phyloP scores from a whole-genome alignment of 768 basidiomycete species.

The Kockovaella imperatae region DNA sequence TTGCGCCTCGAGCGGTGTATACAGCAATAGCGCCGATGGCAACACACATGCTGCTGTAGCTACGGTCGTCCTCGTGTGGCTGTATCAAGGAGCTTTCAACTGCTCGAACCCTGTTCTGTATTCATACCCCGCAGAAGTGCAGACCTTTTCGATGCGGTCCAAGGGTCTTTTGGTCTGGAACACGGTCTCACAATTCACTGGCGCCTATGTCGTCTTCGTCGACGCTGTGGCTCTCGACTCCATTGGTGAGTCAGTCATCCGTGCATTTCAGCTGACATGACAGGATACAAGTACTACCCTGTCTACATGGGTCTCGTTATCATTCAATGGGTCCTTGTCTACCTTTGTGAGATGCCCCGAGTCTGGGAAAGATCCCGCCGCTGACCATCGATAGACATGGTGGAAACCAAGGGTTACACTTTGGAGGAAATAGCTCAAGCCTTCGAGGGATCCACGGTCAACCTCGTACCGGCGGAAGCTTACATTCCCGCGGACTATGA shows the following conservation, averaged over 20 bases:
- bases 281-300: constrained; percentile 43
- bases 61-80: constrained; percentile 6
- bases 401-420: constrained; percentile 38
- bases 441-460: constrained; percentile 29
- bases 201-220: constrained; percentile 63
- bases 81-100: constrained; percentile 16
- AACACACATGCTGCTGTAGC: constrained; percentile 33
- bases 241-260: constrained; percentile 22
- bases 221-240: constrained; percentile 50
- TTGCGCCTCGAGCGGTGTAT: constrained; percentile 39
- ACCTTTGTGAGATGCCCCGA: constrained; percentile 30
- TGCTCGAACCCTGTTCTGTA: constrained; percentile 26
- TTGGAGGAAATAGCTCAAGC: constrained; percentile 40
- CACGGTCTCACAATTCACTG: constrained; percentile 55
- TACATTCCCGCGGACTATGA: too few relatives aligned
- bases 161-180: constrained; percentile 47
- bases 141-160: constrained; percentile 44
- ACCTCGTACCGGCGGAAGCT: too few relatives aligned
- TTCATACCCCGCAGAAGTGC: constrained; percentile 42
- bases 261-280: not conserved
- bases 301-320: constrained; percentile 45
- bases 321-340: constrained; percentile 42
- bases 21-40: constrained; percentile 21
- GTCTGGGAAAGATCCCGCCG: not conserved
- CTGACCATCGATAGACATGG: constrained; percentile 23